Evolutionary conservation across 2,329 filamentous ascomycete genomes (phyloP).

Genomic region (Macrophomina pseudophaseolina): DNA sequence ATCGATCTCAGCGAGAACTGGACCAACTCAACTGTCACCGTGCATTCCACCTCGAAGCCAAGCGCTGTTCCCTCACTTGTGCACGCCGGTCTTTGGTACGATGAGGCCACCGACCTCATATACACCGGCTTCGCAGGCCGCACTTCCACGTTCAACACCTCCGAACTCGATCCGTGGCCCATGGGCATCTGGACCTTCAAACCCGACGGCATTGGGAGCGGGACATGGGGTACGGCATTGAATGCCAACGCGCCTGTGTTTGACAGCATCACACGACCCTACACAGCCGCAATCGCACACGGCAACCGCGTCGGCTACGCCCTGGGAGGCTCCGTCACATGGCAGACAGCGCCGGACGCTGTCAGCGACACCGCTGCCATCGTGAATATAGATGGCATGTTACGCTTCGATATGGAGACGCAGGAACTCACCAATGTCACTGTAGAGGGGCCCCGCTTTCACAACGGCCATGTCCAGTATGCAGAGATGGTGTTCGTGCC

Average conservation of each 20-base stretch:
- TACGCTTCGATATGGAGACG: conserved; percentile 25
- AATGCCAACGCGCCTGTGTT: not conserved
- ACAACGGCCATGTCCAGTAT: conserved; percentile 14
- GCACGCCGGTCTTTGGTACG: conserved; percentile 25
- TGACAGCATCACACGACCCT: conserved; percentile 23
- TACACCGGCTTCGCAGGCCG: conserved; percentile 28
- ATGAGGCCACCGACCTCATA: not conserved
- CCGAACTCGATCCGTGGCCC: not conserved
- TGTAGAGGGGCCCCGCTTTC: conserved; percentile 1
- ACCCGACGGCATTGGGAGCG: conserved; percentile 23
- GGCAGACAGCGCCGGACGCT: conserved; percentile 4
- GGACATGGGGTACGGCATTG: conserved; percentile 24
- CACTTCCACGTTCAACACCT: conserved; percentile 9
- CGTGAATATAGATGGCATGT: conserved; percentile 23
- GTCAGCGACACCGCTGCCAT: not conserved
- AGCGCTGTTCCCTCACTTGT: conserved; percentile 23
- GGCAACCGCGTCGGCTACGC: conserved; percentile 27
- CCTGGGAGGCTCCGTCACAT: conserved; percentile 19
- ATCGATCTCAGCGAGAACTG: conserved; percentile 28
- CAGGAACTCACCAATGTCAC: conserved; percentile 23
- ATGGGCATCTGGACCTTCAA: conserved; percentile 26
- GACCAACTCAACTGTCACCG: conserved; percentile 25
- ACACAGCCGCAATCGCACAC: conserved; percentile 17
- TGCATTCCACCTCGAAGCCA: conserved; percentile 25
- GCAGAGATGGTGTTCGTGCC: conserved; percentile 21